Evolutionary conservation across 2,329 filamentous ascomycete genomes (phyloP), one percentile per base, ranked within the genome.

Genomic region (Aschersonia sp.): DNA sequence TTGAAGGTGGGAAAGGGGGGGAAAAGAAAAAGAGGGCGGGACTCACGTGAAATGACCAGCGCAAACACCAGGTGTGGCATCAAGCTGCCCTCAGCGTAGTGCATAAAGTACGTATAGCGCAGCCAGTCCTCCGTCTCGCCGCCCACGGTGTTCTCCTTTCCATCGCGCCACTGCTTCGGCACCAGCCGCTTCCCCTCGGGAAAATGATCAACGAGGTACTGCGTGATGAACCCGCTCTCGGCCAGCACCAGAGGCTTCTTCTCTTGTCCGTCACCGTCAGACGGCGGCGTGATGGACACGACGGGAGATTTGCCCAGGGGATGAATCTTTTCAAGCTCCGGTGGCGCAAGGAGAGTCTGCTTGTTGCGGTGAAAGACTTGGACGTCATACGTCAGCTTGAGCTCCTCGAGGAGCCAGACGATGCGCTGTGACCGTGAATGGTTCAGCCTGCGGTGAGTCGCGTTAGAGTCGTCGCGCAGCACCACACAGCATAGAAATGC

Each of bases 221-320:
- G 84, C 9, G 79, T 71, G 56, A 96, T 90, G 50, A 81, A 75
- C 5, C 76, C 87, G 43, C 83, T 90, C 67, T 97, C 90, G 8
- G 87, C 86, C 44, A 96, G 68, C 0, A 90, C 75, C 9, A 78
- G 57, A 2, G 74, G 68, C 54, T 74, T 45, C 11, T 12, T 60
- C n/a, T 51, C 53, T 22, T 22, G 22, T 22, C 22, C 22, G 22
- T 22, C 22, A 4, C 57, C 58, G 29, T 61, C 65, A 0, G 67
- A 55, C 0, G 68, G 60, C n/a, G 64, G 60, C n/a, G 64, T 67
- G 55, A 96, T 70, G 7, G 76, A 77, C 53, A 97, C 68, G 42
- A 90, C 68, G 0, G 90, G 90, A 1, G 87, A 88, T 63, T 95
- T 95, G 52, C 90, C 90, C 4, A 96, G 72, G 0, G 87, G 83